Evolutionary conservation across 768 basidiomycete species (phyloP), one percentile per base, ranked within the genome.

Genomic region (Sistotremastrum niveocremeum): DNA sequence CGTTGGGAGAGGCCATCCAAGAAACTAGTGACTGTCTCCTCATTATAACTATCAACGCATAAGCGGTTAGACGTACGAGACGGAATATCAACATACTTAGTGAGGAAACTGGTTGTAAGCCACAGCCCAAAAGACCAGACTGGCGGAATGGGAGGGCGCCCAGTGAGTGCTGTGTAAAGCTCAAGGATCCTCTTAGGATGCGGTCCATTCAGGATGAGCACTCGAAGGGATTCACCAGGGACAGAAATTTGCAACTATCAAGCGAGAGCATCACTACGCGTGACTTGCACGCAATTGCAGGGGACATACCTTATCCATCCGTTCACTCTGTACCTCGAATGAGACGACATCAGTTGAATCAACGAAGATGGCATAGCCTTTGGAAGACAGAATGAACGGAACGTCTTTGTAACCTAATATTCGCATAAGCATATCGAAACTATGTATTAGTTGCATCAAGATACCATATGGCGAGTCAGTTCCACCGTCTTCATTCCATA

Each of bases 401-500:
- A 81, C 66, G 48, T 72, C 75, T 69, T 79, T 79, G 59, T 79
- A 80, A 1, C 76, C 74, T 53, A 79, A 76, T 79, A 20, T 20
- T 20, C 20, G 20, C 20, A 20, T 20, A 20, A 20, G 20, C 20
- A 20, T 20, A 20, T 20, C 20, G 20, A 20, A 20, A 1, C 34
- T 4, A 42, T 28, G 2, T 39, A 39, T 44, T 3, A 8, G 28
- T n/a, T 3, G 28, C 45, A 30, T 38, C n/a, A 36, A 10, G 28
- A 41, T 39, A 39, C 20, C 45, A 30, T 38, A 38, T 7, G 45
- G 62, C 3, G 62, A 64, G 1, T 63, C 63, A 0, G 81, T 85
- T 33, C 83, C 82, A 28, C 82, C 81, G 53, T 84, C 82, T 58
- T 76, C 73, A 52, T 84, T 82, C 83, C 81, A 84, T 4, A 81